phyloP scores from a whole-genome alignment of 345 rosid genomes.

The Citrus inodora region DNA sequence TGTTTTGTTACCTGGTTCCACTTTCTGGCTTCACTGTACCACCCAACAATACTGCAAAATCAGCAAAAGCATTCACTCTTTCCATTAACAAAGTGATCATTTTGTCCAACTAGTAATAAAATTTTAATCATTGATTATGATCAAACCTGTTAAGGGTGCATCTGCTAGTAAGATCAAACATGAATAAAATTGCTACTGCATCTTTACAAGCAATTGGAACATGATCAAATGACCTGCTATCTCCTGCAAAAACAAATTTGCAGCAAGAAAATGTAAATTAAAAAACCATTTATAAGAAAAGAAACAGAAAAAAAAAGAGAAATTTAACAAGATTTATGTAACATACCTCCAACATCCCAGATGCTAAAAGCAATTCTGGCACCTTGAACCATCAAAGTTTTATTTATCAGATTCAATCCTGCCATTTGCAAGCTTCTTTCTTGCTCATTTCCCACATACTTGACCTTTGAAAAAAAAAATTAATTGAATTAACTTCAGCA shows the following conservation, averaged over 20 bases:
- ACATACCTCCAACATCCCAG: conserved; percentile 94
- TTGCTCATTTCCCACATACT: conserved; percentile 82
- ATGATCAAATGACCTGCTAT: conserved; percentile 64
- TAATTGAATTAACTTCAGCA: neutral
- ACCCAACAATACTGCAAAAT: conserved; percentile 60
- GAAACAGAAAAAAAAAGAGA: too few relatives aligned
- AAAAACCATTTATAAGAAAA: too few relatives aligned
- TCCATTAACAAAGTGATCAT: neutral
- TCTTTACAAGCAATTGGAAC: conserved; percentile 95
- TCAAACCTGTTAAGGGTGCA: conserved; percentile 83
- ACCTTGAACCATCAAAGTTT: conserved; percentile 73
- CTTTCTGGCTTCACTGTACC: conserved; percentile 88
- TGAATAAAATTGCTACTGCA: conserved; percentile 87
- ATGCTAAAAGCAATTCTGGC: conserved; percentile 83
- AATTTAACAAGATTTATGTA: neutral
- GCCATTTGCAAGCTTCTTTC: conserved; percentile 65
- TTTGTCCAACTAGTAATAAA: neutral
- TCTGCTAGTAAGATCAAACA: conserved; percentile 98
- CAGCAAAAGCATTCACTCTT: neutral
- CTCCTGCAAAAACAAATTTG: conserved; percentile 37
- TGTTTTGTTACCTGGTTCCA: conserved; percentile 79
- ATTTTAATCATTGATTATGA: neutral
- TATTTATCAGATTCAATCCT: conserved; percentile 85
- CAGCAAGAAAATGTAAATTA: neutral
- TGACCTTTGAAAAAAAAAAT: conserved; percentile 36